Evolutionary conservation across 2,329 filamentous ascomycete species (phyloP).

Genomic region (Oidium heveae): DNA sequence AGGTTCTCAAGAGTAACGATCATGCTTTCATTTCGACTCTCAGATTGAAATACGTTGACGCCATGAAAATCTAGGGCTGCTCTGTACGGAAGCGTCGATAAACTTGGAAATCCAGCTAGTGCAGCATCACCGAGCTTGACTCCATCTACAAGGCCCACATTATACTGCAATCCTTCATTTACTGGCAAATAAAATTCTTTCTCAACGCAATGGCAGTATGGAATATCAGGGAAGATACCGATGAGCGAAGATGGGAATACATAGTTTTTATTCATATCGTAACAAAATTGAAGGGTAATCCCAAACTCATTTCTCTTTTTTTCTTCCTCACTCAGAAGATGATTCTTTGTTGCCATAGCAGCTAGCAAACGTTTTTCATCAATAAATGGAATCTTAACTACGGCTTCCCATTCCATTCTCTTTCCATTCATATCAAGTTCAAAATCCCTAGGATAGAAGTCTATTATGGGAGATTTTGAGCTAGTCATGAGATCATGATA

Average conservation of each 20-base stretch:
- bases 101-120: slow-evolving; percentile 78
- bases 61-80: slow-evolving; percentile 68
- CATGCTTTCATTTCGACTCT: slow-evolving; percentile 92
- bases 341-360: slow-evolving; percentile 70
- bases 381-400: slow-evolving; percentile 97
- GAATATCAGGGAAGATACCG: slow-evolving; percentile 73
- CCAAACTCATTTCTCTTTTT: slow-evolving; percentile 72
- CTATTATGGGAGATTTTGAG: slow-evolving; percentile 71
- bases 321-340: slow-evolving; percentile 52
- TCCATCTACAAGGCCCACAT: slow-evolving; percentile 60
- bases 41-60: slow-evolving; percentile 83
- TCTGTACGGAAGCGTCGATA: slow-evolving; percentile 65
- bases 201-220: slow-evolving; percentile 71
- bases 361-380: slow-evolving; percentile 64
- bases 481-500: slow-evolving; percentile 90
- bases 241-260: slow-evolving; percentile 69
- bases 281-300: slow-evolving; percentile 79
- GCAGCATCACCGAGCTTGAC: slow-evolving; percentile 60
- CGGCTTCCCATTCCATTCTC: slow-evolving; percentile 98
- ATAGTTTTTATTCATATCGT: slow-evolving; percentile 51
- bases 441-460: slow-evolving; percentile 95
- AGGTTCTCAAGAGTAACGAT: slow-evolving; percentile 61
- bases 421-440: slow-evolving; percentile 98
- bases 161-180: slow-evolving; percentile 69
- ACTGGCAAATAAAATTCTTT: slow-evolving; percentile 91